Evolutionary conservation across 352 stramenopile species (phyloP), one percentile per base, ranked within the genome.

Genomic region (Salisapilia sapeloensis): DNA sequence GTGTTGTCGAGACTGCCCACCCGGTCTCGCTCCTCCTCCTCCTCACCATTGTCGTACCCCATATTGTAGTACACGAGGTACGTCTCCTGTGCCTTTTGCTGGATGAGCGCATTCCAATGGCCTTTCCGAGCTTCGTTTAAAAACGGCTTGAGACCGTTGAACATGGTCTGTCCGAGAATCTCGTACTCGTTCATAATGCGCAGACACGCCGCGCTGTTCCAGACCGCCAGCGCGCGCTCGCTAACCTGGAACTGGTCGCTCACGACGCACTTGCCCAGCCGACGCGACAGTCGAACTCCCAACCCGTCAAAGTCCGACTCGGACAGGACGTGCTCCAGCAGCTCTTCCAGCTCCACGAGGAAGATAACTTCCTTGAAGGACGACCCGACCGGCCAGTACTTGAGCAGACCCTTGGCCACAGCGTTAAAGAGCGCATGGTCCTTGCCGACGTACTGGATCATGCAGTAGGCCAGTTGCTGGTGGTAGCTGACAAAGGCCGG

Each of bases 181-280:
- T 89, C 74, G 61, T 89, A 89, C 54, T 81, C 70, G 48, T 89
- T 89, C 74, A 89, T 89, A 48, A 89, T 81, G 23, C 74, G 74
- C 39, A 84, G 56, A 30, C 74, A 89, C 24, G 65, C 50, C 7
- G 74, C 53, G 21, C 70, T 86, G 25, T 62, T 76, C 71, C 71
- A 90, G 35, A 67, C 85, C 33, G 71, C 78, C 28, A 86, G 82
- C 10, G 75, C 71, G 24, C 75, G 71, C 38, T 90, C 75, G 32
- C 70, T 60, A 12, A 90, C 75, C 42, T 90, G 75, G 32, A 86
- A 85, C 51, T 90, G 75, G 35, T 80, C 62, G 38, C 65, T 83
- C 13, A 76, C 42, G 65, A 90, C 86, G 24, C 52, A 84, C 44
- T 71, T 55, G n/a, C 63, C 66, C 19, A 90, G 40, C 29, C 70